Evolutionary conservation across 2,329 filamentous ascomycete species (phyloP).

Genomic region (Aspergillus pseudonomiae): DNA sequence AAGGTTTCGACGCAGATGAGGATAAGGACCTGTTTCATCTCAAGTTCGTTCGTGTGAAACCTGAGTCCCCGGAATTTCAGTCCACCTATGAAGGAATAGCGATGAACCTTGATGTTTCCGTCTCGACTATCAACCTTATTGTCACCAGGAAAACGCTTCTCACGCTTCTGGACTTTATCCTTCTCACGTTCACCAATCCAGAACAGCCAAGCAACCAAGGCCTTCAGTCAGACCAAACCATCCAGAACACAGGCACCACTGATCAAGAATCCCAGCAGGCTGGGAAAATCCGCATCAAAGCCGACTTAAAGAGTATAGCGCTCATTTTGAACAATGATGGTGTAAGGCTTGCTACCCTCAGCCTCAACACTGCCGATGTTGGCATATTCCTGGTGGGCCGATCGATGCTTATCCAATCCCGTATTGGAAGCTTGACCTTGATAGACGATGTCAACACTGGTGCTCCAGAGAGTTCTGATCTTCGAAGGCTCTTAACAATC

Average conservation of each 20-base stretch:
- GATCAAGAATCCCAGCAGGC: constrained; percentile 40
- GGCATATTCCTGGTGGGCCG: constrained; percentile 84
- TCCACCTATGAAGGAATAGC: constrained; percentile 90
- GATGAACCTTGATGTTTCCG: constrained; percentile 84
- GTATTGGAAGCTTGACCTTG: constrained; percentile 82
- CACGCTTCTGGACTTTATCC: constrained; percentile 89
- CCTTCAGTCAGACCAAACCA: constrained; percentile 33
- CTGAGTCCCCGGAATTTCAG: constrained; percentile 89
- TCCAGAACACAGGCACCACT: constrained; percentile 30
- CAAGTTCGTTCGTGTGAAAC: constrained; percentile 88
- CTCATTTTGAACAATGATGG: constrained; percentile 97
- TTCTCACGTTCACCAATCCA: constrained; percentile 81
- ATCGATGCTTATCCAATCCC: constrained; percentile 84
- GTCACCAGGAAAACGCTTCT: constrained; percentile 91
- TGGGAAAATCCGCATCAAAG: constrained; percentile 89
- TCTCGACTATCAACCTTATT: constrained; percentile 95
- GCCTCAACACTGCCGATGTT: constrained; percentile 88
- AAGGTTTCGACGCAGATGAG: constrained; percentile 68
- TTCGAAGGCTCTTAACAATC: constrained; percentile 88
- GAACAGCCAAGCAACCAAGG: constrained; percentile 50
- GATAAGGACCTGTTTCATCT: constrained; percentile 82
- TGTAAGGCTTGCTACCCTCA: constrained; percentile 87
- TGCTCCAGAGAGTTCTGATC: constrained; percentile 75
- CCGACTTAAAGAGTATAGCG: constrained; percentile 89
- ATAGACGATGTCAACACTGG: constrained; percentile 94